Evolutionary conservation across 768 basidiomycete genomes (phyloP), one percentile per base, ranked within the genome.

Genomic region (Mycena filopes): DNA sequence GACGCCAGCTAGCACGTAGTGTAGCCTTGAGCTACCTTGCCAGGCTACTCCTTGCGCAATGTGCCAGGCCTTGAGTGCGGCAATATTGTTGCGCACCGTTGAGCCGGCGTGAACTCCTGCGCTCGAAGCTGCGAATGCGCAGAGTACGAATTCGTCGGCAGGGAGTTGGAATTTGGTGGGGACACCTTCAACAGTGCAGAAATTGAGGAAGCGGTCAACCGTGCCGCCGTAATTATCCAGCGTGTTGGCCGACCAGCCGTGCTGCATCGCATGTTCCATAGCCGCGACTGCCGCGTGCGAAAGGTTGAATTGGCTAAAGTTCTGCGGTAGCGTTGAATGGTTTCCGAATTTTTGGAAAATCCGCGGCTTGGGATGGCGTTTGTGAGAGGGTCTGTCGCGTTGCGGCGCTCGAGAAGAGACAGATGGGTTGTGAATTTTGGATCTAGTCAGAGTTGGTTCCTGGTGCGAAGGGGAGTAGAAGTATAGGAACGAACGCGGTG

Each of bases 1-100:
- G 18, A 54, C 51, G 1, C 51, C 51, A 15, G 51, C 21, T 7
- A 54, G 51, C 1, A 54, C 51, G n/a, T 54, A 54, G 9, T 54
- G 38, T 11, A 54, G 38, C 5, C 51, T 13, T 11, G 38, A 38
- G 11, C 55, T 42, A 3, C 55, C 55, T 1, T 45, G 46, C 55
- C 55, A 57, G 3, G 16, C 11, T 6, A 29, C 45, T 8, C 18
- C 13, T 11, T 45, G 33, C 21, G 55, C 55, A 15, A 46, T 10
- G 26, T 57, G 55, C 55, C 55, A 56, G 2, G 55, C 55, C 25
- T 57, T 57, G 2, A 55, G n/a, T 0, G 57, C 60, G 12, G 67
- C 66, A 9, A 54, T 43, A 5, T 57, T 57, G 16, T 57, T 47
- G 0, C 55, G 55, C 21, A 45, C 43, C 7, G 55, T 57, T 5